Percentiles rank a stretch among this genome's conserved stretches.
Evolutionary conservation across 441 rosid genomes (phyloP).

Genomic region (Arabidopsis hybrid): DNA sequence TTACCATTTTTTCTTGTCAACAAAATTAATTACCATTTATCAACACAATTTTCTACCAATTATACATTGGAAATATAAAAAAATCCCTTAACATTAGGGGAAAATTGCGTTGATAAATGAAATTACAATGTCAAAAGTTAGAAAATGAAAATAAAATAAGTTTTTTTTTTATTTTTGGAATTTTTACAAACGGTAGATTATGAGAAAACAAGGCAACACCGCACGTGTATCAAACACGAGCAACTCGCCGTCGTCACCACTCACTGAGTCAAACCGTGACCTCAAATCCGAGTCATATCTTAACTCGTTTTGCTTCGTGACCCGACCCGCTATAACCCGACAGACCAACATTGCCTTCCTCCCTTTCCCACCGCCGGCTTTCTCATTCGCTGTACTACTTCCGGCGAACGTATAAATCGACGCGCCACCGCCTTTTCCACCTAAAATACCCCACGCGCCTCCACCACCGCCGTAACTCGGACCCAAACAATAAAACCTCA

Average conservation of each 20-base stretch:
- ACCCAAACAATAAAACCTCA: slow-evolving; percentile 88
- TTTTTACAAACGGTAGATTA: slow-evolving; percentile 82
- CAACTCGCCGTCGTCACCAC: slow-evolving; percentile 83
- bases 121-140: slow-evolving; percentile 29
- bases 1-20: slow-evolving; percentile 19
- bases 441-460: slow-evolving; percentile 64
- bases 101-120: slow-evolving; percentile 63
- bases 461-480: slow-evolving; percentile 56
- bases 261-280: slow-evolving; percentile 83
- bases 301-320: slow-evolving; percentile 55
- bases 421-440: slow-evolving; percentile 68
- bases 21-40: slow-evolving; percentile 46
- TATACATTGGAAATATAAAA: slow-evolving; percentile 13
- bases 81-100: slow-evolving; percentile 25
- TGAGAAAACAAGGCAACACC: slow-evolving; percentile 90
- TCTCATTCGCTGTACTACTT: slow-evolving; percentile 82
- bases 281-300: slow-evolving; percentile 54
- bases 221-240: slow-evolving; percentile 88
- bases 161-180: slow-evolving; percentile 23
- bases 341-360: slow-evolving; percentile 90
- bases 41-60: slow-evolving; percentile 45
- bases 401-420: slow-evolving; percentile 78
- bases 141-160: slow-evolving; percentile 2
- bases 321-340: slow-evolving; percentile 88
- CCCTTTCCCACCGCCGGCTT: slow-evolving; percentile 82